A percentile compares a stretch with the other conserved stretches of the same genome.
Evolutionary conservation across 2,329 filamentous ascomycete species (phyloP).

Genomic region (Kalmusia sp.): DNA sequence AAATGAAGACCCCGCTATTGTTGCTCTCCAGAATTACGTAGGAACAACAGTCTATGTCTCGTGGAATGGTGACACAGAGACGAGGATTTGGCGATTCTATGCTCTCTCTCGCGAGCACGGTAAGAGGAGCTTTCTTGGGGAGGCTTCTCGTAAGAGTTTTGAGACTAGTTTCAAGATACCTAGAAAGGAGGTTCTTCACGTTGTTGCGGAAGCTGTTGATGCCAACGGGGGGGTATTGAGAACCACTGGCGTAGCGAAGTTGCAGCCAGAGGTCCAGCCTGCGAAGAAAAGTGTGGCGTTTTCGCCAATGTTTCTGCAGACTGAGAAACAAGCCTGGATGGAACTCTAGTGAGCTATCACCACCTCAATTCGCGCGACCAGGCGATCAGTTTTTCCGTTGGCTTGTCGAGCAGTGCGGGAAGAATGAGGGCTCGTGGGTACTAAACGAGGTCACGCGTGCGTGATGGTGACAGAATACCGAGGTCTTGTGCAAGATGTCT

Average conservation of each 20-base stretch:
- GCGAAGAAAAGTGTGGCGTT: constrained; percentile 7
- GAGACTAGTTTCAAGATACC: constrained; percentile 21
- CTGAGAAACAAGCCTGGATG: background rate
- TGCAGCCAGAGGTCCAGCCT: constrained; percentile 19
- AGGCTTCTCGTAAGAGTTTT: constrained; percentile 18
- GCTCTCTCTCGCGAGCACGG: constrained; percentile 25
- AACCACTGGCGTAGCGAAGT: constrained; percentile 14
- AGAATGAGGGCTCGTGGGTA: too few species aligned
- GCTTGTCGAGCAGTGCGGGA: too few species aligned
- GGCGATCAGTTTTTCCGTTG: background rate
- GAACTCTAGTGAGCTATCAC: background rate
- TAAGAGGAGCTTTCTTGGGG: constrained; percentile 16
- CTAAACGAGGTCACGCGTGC: too few species aligned
- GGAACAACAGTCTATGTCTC: constrained; percentile 28
- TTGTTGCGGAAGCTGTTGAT: constrained; percentile 23
- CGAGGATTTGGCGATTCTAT: constrained; percentile 40
- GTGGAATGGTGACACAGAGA: constrained; percentile 40
- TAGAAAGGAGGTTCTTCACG: constrained; percentile 12
- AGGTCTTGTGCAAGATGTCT: too few species aligned
- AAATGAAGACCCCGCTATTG: constrained; percentile 27
- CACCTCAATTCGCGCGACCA: background rate
- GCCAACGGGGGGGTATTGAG: constrained; percentile 16
- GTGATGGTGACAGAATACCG: too few species aligned
- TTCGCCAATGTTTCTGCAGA: constrained; percentile 13
- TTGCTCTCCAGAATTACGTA: constrained; percentile 26